Conservation (phyloP, 2,329 filamentous ascomycete species). For the Phyllosticta citriasiana region DNA sequence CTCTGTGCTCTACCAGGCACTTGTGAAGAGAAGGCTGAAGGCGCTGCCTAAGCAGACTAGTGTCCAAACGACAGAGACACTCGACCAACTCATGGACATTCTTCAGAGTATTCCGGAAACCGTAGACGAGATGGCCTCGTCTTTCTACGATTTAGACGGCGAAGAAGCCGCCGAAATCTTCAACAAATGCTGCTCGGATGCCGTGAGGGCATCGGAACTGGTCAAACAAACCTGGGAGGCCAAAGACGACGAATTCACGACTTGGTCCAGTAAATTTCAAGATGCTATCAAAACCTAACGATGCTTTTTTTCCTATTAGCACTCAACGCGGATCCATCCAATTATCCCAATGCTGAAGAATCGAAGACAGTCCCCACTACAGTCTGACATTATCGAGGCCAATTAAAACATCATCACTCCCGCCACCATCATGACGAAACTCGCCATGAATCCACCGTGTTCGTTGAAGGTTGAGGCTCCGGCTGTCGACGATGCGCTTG, state of each 20-base stretch:
- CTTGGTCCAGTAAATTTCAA: slow-evolving; percentile 54
- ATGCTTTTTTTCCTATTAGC: background rate
- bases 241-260: slow-evolving; percentile 63
- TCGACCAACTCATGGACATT: slow-evolving; percentile 47
- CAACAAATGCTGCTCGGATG: slow-evolving; percentile 50
- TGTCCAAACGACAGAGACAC: slow-evolving; percentile 9
- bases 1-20: slow-evolving; percentile 57
- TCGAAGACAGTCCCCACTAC: background rate
- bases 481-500: background rate
- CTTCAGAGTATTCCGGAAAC: slow-evolving; percentile 54
- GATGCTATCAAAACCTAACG: slow-evolving; percentile 10
- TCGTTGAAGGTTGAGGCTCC: background rate
- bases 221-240: slow-evolving; percentile 53
- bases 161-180: slow-evolving; percentile 49
- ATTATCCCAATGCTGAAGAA: background rate
- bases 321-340: background rate
- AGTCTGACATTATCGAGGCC: background rate
- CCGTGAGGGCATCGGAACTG: slow-evolving; percentile 46
- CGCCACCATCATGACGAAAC: background rate
- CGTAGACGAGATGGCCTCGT: slow-evolving; percentile 59
- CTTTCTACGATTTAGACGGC: slow-evolving; percentile 61
- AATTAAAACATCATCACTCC: background rate
- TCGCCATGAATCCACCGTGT: background rate
- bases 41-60: slow-evolving; percentile 9
- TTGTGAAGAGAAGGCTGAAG: slow-evolving; percentile 60